Base-by-base conservation (phyloP, 495 filamentous ascomycete genomes). In the Trichoderma orchidacearum region DNA sequence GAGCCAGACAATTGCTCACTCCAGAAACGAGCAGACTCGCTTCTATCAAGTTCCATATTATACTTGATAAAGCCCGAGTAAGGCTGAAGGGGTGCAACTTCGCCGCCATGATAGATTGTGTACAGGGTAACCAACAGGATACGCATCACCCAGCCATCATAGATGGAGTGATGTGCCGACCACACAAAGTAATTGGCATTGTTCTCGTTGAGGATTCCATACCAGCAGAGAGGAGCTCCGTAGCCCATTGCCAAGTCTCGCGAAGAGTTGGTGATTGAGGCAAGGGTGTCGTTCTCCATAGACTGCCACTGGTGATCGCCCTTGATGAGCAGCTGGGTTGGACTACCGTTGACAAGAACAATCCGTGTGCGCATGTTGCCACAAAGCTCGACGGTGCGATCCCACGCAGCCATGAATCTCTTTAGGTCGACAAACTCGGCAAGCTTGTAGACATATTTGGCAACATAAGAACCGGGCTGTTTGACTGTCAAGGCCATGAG, bases 341-440 rank as follows among this genome's bases (percentile, higher is more conserved):
- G 59, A 1, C 70, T 57, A 1, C 35, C 7, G 12, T 30, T 34
- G 1, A 34, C 3, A 9, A 30, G 28, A 8, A 53, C 51, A 23
- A 53, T 53, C 31, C 79, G 75, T 9, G 85, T 90, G 30, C 86
- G 75, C 8, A 89, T 75, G 58, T 87, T 85, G 34, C 84, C 79
- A 57, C 76, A 74, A 5, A 75, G 66, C 1, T 75, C 65, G 13
- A 80, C 66, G n/a, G 82, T 77, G 3, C 60, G 63, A 48, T 74
- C 60, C 80, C 80, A 82, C 13, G 79, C 74, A 4, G 60, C 57
- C 57, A 67, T 65, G 60, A 83, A 74, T 9, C 61, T 66, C 3
- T 64, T 57, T 15, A 74, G 11, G 56, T 81, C 72, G 7, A 77
- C 57, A 5, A 62, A 18, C 0, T 61, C 23, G 0, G 70, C 63